Evolutionary conservation across 129 eudicot species (phyloP).

Genomic region (Flaveria ramosissima): DNA sequence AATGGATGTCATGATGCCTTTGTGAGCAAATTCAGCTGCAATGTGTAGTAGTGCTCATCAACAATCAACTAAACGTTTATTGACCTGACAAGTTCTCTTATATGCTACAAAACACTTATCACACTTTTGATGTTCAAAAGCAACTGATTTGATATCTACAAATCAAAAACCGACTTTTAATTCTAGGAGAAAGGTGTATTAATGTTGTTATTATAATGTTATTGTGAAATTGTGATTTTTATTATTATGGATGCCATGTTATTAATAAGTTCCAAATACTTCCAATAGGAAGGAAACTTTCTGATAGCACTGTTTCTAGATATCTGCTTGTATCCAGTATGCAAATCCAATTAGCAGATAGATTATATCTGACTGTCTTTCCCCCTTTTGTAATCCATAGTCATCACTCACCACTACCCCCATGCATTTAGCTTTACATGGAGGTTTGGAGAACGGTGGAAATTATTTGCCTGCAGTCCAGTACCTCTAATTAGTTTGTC

Average conservation of each 20-base stretch:
- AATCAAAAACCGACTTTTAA: neutral
- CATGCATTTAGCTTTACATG: neutral
- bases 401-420: neutral
- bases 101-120: neutral
- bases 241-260: neutral
- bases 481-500: neutral
- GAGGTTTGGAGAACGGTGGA: neutral
- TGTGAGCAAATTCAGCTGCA: neutral
- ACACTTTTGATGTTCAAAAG: neutral
- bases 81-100: neutral
- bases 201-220: neutral
- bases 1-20: neutral
- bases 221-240: too few relatives aligned
- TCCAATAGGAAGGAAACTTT: neutral
- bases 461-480: neutral
- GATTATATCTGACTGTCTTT: too few relatives aligned
- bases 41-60: neutral
- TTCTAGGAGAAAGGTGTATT: neutral
- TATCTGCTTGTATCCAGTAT: neutral
- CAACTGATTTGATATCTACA: constrained; percentile 1
- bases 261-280: neutral
- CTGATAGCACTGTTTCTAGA: neutral
- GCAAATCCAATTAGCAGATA: too few relatives aligned
- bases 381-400: neutral
- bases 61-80: constrained; percentile 3